Evolutionary conservation across 495 filamentous ascomycete species (phyloP).

Genomic region (Chaetomium tenue): DNA sequence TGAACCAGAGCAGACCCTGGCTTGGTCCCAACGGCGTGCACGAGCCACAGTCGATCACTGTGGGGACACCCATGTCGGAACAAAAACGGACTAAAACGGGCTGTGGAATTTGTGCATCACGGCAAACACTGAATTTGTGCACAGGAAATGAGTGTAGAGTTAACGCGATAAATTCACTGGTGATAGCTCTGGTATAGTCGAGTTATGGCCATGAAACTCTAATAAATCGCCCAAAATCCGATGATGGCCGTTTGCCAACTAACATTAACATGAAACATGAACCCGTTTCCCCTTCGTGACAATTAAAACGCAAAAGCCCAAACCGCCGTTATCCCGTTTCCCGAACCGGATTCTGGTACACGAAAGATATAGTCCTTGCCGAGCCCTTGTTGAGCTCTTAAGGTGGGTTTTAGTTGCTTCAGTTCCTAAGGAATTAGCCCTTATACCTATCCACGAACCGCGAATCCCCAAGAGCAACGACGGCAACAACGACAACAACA

Average conservation of each 20-base stretch:
- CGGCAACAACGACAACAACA: not conserved
- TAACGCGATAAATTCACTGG: no score
- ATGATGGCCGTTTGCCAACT: not conserved
- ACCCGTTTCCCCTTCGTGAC: not conserved
- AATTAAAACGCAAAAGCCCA: not conserved
- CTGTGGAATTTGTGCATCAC: not conserved
- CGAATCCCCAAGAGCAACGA: not conserved
- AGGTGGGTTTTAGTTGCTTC: constrained; percentile 11
- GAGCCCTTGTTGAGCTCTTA: not conserved
- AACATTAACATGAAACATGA: not conserved
- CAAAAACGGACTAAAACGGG: no score
- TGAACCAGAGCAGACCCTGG: no score
- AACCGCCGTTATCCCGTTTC: not conserved
- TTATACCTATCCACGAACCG: constrained; percentile 8
- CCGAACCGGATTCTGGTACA: not conserved
- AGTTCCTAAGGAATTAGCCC: constrained; percentile 44
- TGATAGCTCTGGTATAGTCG: not conserved
- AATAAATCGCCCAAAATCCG: not conserved
- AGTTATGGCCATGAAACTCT: constrained; percentile 1
- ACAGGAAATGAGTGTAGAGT: no score
- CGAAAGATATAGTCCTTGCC: constrained; percentile 7
- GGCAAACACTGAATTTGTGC: no score
- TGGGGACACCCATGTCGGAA: no score
- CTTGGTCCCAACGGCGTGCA: no score
- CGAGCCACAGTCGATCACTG: no score